Conservation (phyloP, 352 stramenopile species). For the Phytophthora tubulina region DNA sequence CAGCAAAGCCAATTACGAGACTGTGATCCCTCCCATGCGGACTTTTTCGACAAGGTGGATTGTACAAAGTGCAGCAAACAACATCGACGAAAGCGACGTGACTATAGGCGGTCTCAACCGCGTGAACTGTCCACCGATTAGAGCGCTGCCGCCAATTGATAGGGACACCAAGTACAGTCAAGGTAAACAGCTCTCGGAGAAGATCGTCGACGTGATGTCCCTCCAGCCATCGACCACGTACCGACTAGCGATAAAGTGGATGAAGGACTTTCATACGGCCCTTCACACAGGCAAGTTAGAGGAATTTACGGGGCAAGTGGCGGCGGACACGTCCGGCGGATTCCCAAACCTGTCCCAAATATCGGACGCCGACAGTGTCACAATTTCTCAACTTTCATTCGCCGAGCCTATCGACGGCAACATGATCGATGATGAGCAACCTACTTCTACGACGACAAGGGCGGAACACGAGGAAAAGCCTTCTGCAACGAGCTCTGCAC, state of each 20-base stretch:
- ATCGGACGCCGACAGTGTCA: not conserved
- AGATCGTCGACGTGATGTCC: conserved; percentile 18
- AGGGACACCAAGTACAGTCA: conserved; percentile 13
- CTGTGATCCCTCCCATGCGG: conserved; percentile 1
- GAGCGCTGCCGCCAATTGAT: not conserved
- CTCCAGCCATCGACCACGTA: conserved; percentile 12
- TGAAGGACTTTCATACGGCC: conserved; percentile 10
- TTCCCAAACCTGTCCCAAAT: conserved; percentile 15
- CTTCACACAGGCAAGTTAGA: conserved; percentile 4
- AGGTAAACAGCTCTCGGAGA: conserved; percentile 13
- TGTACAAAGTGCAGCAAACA: conserved; percentile 2
- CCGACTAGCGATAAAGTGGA: conserved; percentile 5
- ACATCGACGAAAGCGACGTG: conserved; percentile 11
- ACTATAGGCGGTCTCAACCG: conserved; percentile 1
- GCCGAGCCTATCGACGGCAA: not conserved
- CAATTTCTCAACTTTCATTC: conserved; percentile 6
- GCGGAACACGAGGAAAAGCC: too few species aligned
- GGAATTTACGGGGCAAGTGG: not conserved
- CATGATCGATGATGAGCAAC: not conserved
- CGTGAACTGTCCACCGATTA: conserved; percentile 6
- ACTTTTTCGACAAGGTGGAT: conserved; percentile 12
- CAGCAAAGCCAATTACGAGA: conserved; percentile 10
- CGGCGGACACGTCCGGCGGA: not conserved
- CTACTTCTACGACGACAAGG: not conserved
- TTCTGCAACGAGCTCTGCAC: too few species aligned